Base-by-base conservation (phyloP, 164 flowering plant genomes). In the Tinospora cordifolia region DNA sequence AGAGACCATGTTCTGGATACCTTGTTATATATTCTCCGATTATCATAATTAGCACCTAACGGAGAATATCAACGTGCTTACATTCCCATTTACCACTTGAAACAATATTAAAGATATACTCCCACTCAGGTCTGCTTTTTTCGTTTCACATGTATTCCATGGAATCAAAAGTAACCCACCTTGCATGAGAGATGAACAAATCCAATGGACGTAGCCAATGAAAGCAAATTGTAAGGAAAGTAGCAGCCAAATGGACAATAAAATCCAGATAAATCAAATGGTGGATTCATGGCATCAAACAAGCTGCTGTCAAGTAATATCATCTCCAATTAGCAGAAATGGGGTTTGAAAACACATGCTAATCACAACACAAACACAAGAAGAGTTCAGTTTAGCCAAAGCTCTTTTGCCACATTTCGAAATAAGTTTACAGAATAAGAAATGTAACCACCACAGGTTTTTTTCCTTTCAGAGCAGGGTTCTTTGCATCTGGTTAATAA, bases 111-210 rank as follows among this genome's bases (percentile, higher is more conserved):
- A 72, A 71, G 67, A 66, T 75, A 66, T 75, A 79, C 77, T 79
- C 82, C 74, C 46, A 27, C 76, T 70, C 68, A 81, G 76, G 79
- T 60, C 63, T 25, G 36, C 63, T 60, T 60, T 60, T 34, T 60
- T 60, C 63, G 17, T 60, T 60, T 26, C 36, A 26, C 63, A 24
- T 54, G 9, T 54, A 17, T 14, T 60, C n/a, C 63, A 60, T 60
- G 30, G 63, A 54, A 54, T 54, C n/a, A 51, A 12, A 4, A 30
- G 36, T 6, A 14, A 51, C 58, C 58, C n/a, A 13, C 3, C 58
- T 51, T 51, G 58, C 17, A 51, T 17, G 58, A 51, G 58, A 51
- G 6, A 51, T 6, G 58, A 51, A n/a, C 13, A 13, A 44, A 44
- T 44, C 14, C 9, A 44, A 44, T 44, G 47, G 47, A 9, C 2